Conservation (phyloP, 164 flowering plant species). For the Protea cynaroides region DNA sequence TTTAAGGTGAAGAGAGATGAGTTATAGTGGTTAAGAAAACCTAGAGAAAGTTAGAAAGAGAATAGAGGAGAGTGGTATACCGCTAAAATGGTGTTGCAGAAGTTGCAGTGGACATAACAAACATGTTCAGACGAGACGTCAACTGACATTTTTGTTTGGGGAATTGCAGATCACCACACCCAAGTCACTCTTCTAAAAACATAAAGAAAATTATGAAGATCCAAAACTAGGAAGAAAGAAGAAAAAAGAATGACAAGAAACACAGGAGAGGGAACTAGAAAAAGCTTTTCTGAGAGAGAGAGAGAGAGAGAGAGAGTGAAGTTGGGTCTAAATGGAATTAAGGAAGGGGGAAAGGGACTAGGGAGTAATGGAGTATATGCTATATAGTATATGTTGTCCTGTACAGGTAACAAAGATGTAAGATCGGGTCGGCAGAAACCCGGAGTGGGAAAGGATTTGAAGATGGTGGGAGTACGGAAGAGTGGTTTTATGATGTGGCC, state of each 20-base stretch:
- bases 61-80: slow-evolving; percentile 32
- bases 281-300: neutral
- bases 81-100: slow-evolving; percentile 96
- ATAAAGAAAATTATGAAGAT: neutral
- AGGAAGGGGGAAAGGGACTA: neutral
- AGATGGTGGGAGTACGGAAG: neutral
- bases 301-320: neutral
- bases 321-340: neutral
- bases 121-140: slow-evolving; percentile 69
- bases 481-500: slow-evolving; percentile 10
- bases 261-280: neutral
- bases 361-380: no score
- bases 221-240: neutral
- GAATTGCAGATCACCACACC: slow-evolving; percentile 12
- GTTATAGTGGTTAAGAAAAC: neutral
- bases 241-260: neutral
- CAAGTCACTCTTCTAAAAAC: neutral
- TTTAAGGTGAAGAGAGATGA: neutral
- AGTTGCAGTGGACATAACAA: slow-evolving; percentile 92
- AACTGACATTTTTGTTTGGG: slow-evolving; percentile 36
- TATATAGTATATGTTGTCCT: no score
- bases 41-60: slow-evolving; percentile 10
- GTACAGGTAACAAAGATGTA: slow-evolving; percentile 6
- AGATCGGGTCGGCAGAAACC: slow-evolving; percentile 13
- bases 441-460: neutral